phyloP scores from a whole-genome alignment of 2,329 filamentous ascomycete genomes.

The Blumeria hordei region DNA sequence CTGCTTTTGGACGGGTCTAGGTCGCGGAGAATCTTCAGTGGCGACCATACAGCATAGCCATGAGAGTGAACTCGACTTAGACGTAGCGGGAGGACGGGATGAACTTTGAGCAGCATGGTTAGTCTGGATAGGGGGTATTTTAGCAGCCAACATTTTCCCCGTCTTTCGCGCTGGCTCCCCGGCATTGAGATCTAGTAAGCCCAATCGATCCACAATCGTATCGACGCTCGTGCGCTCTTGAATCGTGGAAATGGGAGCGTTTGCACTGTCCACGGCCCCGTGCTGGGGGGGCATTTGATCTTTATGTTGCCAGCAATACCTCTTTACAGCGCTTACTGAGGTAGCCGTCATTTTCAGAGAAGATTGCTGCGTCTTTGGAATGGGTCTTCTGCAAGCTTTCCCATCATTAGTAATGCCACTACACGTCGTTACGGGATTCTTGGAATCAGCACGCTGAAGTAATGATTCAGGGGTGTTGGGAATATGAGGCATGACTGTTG shows the following conservation, averaged over 20 bases:
- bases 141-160: slow-evolving; percentile 7
- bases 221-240: slow-evolving; percentile 57
- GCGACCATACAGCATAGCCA: slow-evolving; percentile 13
- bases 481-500: slow-evolving; percentile 33
- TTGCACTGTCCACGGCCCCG: slow-evolving; percentile 11
- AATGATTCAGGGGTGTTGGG: slow-evolving; percentile 59
- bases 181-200: slow-evolving; percentile 35
- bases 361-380: slow-evolving; percentile 19
- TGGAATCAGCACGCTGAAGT: slow-evolving; percentile 59
- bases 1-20: slow-evolving; percentile 9
- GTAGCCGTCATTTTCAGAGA: slow-evolving; percentile 8
- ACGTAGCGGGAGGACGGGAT: slow-evolving; percentile 4
- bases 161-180: slow-evolving; percentile 16
- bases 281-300: slow-evolving; percentile 30
- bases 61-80: slow-evolving; percentile 8
- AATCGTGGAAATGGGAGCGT: slow-evolving; percentile 22
- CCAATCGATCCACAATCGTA: slow-evolving; percentile 58
- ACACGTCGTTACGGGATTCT: slow-evolving; percentile 64
- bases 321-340: slow-evolving; percentile 5
- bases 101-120: neutral
- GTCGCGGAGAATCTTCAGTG: slow-evolving; percentile 7
- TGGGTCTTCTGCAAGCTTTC: slow-evolving; percentile 54
- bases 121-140: too few species aligned
- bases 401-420: slow-evolving; percentile 65
- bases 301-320: slow-evolving; percentile 87